Base-by-base conservation (phyloP, 768 basidiomycete species). In the Kwoniella sp. region DNA sequence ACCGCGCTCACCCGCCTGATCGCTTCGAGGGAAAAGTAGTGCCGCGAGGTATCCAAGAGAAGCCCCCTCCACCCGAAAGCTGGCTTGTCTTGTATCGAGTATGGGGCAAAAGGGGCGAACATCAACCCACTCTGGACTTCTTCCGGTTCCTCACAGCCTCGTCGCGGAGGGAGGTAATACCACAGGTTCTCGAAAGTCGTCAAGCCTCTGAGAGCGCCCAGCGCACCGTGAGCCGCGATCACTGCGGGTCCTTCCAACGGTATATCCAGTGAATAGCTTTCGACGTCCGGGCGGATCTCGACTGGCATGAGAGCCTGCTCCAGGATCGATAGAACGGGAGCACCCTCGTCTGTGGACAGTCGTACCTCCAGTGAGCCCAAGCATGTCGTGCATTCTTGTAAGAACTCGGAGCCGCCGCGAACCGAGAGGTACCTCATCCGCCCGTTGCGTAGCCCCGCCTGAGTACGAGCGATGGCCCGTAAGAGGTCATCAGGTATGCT, bases 11-110 rank as follows among this genome's bases (percentile, higher is more conserved):
- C 58, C 49, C 45, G 42, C 31, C 28, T 20, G 0, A 67, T 39
- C 25, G 36, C 22, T 19, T 49, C 23, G 7, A 56, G 26, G 2
- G 57, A 37, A 23, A 50, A 85, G 82, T 77, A 90, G 74, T 88
- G 84, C 22, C 88, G 77, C 0, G 87, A 78, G 0, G 88, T 89
- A 67, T 90, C 88, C 11, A 90, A 78, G 81, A 89, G 81, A 49
- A 88, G 78, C 8, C 85, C 87, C 19, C 88, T 31, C 65, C 71
- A 63, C 1, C 84, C 84, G 76, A 81, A 87, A 10, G 81, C 81
- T 17, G 86, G 85, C 3, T 76, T 62, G 68, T 88, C 86, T 37
- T 79, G 55, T 33, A 88, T 84, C 5, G 76, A 23, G 25, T 63
- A 62, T 3, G 68, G 65, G 2, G 53, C 65, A 31, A 57, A 54